These are phyloP conservation scores for Spiromastix sp. DNA, from an alignment of 2,329 filamentous ascomycete genomes.

Conservation along the genomic window DNA sequence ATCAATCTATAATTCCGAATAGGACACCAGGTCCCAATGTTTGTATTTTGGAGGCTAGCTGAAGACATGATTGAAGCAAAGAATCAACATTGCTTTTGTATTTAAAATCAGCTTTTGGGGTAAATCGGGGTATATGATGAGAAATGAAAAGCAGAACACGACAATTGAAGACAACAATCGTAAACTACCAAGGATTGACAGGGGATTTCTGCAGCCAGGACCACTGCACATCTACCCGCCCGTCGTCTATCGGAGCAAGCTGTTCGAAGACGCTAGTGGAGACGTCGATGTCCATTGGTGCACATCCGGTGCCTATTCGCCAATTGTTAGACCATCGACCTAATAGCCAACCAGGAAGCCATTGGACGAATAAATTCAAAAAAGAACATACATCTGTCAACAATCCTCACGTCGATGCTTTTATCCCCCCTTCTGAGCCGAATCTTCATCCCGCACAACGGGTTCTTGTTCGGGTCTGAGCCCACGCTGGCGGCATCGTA, in stretches of 20 bases:
- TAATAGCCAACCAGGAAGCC: neutral
- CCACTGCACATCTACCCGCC: slow-evolving; percentile 41
- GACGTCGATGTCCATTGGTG: slow-evolving; percentile 40
- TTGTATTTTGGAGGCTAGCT: too few species aligned
- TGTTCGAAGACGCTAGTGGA: slow-evolving; percentile 38
- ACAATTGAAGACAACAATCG: too few species aligned
- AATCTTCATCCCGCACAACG: slow-evolving; percentile 58
- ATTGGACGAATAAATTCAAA: neutral
- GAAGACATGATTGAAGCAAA: too few species aligned
- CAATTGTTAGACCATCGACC: neutral
- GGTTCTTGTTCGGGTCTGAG: slow-evolving; percentile 52
- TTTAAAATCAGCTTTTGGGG: too few species aligned
- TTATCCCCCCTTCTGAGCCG: slow-evolving; percentile 46
- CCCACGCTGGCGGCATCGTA: slow-evolving; percentile 50
- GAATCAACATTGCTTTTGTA: too few species aligned
- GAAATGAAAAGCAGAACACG: too few species aligned
- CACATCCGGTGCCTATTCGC: slow-evolving; percentile 34
- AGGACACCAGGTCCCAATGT: too few species aligned
- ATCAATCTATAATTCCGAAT: too few species aligned
- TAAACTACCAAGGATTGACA: too few species aligned
- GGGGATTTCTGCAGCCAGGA: slow-evolving; percentile 37
- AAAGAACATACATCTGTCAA: slow-evolving; percentile 49
- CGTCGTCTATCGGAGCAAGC: slow-evolving; percentile 36
- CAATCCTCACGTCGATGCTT: slow-evolving; percentile 53
- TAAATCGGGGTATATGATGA: too few species aligned